Evolutionary conservation across 345 rosid genomes (phyloP).

Genomic region (Durio zibethinus): DNA sequence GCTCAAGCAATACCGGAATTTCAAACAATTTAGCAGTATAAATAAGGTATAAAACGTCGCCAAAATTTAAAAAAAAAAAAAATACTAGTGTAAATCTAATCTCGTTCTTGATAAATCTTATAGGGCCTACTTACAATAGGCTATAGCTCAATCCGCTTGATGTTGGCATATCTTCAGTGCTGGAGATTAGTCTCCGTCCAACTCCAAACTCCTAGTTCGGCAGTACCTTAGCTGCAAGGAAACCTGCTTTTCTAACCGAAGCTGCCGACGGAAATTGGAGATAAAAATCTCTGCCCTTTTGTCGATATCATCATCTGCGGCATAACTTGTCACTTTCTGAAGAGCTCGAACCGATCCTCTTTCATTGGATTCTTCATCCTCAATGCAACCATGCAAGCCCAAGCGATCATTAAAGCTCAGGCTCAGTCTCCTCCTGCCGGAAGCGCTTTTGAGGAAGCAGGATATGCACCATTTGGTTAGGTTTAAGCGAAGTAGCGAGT

Average conservation of each 20-base stretch:
- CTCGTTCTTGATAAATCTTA: not conserved
- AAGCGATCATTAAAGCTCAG: slow-evolving; percentile 35
- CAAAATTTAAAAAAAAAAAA: not conserved
- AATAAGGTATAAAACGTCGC: not conserved
- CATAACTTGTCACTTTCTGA: slow-evolving; percentile 36
- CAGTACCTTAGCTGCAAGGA: slow-evolving; percentile 36
- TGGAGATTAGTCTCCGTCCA: not conserved
- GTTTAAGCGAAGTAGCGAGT: slow-evolving; percentile 16
- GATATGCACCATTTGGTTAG: slow-evolving; percentile 21
- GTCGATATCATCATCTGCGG: slow-evolving; percentile 36
- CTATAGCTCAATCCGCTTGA: not conserved
- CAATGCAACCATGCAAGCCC: slow-evolving; percentile 25
- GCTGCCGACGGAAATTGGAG: slow-evolving; percentile 39
- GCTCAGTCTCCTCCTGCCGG: not conserved
- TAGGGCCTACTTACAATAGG: not conserved
- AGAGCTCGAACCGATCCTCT: slow-evolving; percentile 20
- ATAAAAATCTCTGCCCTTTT: slow-evolving; percentile 40
- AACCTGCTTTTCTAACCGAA: slow-evolving; percentile 36
- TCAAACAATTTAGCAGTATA: slow-evolving; percentile 2
- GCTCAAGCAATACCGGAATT: not conserved
- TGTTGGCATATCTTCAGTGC: not conserved
- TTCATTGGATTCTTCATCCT: slow-evolving; percentile 14
- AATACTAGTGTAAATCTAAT: not conserved
- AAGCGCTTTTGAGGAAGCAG: slow-evolving; percentile 2
- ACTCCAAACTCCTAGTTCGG: slow-evolving; percentile 22